Conservation (phyloP, 169 alveolate species). For the Ophryocystis elektroscirrha region DNA sequence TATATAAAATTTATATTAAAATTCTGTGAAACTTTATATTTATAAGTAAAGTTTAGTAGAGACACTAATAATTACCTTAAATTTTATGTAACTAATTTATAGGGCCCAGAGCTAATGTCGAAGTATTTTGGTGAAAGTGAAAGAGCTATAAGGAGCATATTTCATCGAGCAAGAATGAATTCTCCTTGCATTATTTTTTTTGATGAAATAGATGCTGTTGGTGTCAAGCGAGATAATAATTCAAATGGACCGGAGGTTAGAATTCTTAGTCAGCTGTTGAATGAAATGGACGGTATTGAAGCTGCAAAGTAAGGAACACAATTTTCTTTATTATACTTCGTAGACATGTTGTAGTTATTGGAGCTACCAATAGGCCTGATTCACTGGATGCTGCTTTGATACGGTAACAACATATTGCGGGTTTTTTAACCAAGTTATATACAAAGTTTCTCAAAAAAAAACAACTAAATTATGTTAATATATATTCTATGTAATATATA, state of each 20-base stretch:
- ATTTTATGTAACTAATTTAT: neutral
- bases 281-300: constrained; percentile 95
- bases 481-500: neutral
- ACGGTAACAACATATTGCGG: constrained; percentile 1
- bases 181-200: constrained; percentile 67
- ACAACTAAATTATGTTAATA: neutral
- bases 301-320: constrained; percentile 36
- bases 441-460: neutral
- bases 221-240: constrained; percentile 52
- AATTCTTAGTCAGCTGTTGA: constrained; percentile 81
- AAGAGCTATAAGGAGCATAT: constrained; percentile 43
- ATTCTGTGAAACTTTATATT: neutral
- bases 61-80: neutral
- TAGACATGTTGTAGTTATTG: constrained; percentile 75
- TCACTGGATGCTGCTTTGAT: constrained; percentile 79
- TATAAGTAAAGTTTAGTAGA: neutral
- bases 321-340: constrained; percentile 12
- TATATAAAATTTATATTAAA: neutral
- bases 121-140: constrained; percentile 85
- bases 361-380: constrained; percentile 96
- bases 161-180: constrained; percentile 71
- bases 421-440: neutral
- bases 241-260: constrained; percentile 36
- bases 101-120: constrained; percentile 92
- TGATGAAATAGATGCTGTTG: constrained; percentile 97